Percentiles rank a stretch among this genome's conserved stretches.
These are phyloP conservation scores for Fusarium paranaense DNA, from an alignment of 2,329 filamentous ascomycete genomes.

Conservation along the genomic window DNA sequence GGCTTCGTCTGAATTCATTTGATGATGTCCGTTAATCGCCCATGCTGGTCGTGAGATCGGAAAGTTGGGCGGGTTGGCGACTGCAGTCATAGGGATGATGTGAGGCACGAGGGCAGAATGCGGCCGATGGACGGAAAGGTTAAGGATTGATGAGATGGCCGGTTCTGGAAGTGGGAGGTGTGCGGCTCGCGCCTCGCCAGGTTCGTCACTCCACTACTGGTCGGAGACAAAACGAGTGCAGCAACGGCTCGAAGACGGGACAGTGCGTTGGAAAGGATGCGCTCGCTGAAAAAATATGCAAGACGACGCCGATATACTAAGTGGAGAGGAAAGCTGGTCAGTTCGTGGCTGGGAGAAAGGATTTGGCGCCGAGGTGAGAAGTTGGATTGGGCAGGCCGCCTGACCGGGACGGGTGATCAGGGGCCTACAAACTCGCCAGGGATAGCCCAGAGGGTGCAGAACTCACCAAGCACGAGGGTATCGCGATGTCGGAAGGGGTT, in stretches of 20 bases:
- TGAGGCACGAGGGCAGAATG: conserved; percentile 29
- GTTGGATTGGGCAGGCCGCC: conserved; percentile 33
- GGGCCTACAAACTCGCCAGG: conserved; percentile 29
- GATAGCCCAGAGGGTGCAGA: conserved; percentile 29
- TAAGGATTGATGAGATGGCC: conserved; percentile 31
- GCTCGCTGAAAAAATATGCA: conserved; percentile 20
- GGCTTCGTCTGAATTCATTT: conserved; percentile 86
- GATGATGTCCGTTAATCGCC: conserved; percentile 70
- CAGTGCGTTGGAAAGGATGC: conserved; percentile 14
- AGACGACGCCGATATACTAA: conserved; percentile 25
- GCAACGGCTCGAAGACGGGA: conserved; percentile 2
- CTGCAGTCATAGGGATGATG: conserved; percentile 71
- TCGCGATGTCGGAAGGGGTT: conserved; percentile 41
- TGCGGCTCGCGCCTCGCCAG: conserved; percentile 35
- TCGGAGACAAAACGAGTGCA: conserved; percentile 11
- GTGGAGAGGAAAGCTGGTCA: conserved; percentile 36
- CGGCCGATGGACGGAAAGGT: conserved; percentile 37
- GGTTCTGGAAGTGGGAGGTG: conserved; percentile 34
- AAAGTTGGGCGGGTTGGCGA: conserved; percentile 74
- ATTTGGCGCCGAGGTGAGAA: conserved; percentile 27
- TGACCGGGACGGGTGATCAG: conserved; percentile 17
- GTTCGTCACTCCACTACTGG: conserved; percentile 37
- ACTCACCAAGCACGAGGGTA: conserved; percentile 43
- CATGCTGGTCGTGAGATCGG: conserved; percentile 74
- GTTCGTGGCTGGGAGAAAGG: conserved; percentile 35